Evolutionary conservation across 495 filamentous ascomycete genomes (phyloP), one percentile per base, ranked within the genome.

Genomic region (Pseudomonodictys pantanalensis): DNA sequence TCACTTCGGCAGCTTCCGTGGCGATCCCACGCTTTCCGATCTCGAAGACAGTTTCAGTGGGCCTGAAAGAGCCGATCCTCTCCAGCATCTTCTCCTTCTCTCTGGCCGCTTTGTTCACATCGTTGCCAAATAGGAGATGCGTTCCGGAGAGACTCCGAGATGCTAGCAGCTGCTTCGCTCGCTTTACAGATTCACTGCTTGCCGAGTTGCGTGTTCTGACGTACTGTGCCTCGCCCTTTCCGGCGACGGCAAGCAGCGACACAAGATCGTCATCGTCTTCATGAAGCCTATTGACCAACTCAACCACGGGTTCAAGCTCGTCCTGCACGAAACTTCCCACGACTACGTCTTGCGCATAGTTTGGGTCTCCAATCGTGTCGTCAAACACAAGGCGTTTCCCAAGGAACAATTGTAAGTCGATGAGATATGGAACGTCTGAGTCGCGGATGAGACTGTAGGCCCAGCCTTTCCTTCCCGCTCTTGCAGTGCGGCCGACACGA

Each of bases 391-490:
- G 74, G 67, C 83, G 87, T 67, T 84, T 86, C 9, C 89, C 87
- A 0, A 98, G 81, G 71, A 98, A 98, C 0, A 98, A 81, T 69
- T 98, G 93, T n/a, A 98, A 73, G 68, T 98, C 93, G 1, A 98
- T 75, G 1, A 98, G 79, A 68, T 97, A 98, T 0, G 93, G 89
- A 1, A 86, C 83, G 72, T 98, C 93, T 4, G 86, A 80, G 44
- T 90, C 87, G 46, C 86, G 81, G 11, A 96, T 85, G 28, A 99
- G 79, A 77, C 86, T 95, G 76, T 93, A 99, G 75, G 88, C 88
- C 93, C 95, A 97, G 52, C 93, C 93, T 48, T 83, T 82, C 57
- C 86, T 86, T 7, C 95, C 95, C 41, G 93, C 93, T 80, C 93
- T 83, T 23, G 93, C 93, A 11, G 93, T 97, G 70, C 93, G 83